Conservation (phyloP, 129 eudicot species). For the Ambrosia trifida region DNA sequence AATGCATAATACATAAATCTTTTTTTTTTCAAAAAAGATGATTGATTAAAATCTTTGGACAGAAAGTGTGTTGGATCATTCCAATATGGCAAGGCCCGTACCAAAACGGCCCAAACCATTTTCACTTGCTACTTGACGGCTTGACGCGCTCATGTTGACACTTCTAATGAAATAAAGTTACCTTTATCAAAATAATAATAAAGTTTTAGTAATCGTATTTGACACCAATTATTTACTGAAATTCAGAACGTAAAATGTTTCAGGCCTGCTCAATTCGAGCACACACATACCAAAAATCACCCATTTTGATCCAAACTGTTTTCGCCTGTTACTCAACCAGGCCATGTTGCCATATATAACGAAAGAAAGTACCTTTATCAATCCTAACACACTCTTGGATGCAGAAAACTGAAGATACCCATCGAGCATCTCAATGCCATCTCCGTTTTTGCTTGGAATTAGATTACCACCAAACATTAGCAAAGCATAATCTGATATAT, state of each 20-base stretch:
- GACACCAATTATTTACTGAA: too few species aligned
- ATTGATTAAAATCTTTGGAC: background rate
- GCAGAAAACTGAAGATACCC: slow-evolving; percentile 98
- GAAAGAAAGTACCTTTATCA: slow-evolving; percentile 59
- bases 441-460: slow-evolving; percentile 67
- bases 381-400: slow-evolving; percentile 69
- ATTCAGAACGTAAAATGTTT: too few species aligned
- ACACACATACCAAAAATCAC: background rate
- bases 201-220: too few species aligned
- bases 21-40: background rate
- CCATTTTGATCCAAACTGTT: background rate
- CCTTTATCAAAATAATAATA: too few species aligned
- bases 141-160: too few species aligned
- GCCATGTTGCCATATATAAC: slow-evolving; percentile 9
- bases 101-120: too few species aligned
- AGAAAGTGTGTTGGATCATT: background rate
- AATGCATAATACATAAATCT: background rate
- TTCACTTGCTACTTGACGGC: too few species aligned
- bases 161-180: too few species aligned
- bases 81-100: background rate
- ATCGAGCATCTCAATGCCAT: slow-evolving; percentile 94
- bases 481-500: slow-evolving; percentile 90
- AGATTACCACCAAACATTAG: slow-evolving; percentile 95
- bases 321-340: background rate
- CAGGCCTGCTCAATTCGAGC: background rate